phyloP scores from a whole-genome alignment of 2,329 filamentous ascomycete species.

The Tolypocladium cylindrosporum region DNA sequence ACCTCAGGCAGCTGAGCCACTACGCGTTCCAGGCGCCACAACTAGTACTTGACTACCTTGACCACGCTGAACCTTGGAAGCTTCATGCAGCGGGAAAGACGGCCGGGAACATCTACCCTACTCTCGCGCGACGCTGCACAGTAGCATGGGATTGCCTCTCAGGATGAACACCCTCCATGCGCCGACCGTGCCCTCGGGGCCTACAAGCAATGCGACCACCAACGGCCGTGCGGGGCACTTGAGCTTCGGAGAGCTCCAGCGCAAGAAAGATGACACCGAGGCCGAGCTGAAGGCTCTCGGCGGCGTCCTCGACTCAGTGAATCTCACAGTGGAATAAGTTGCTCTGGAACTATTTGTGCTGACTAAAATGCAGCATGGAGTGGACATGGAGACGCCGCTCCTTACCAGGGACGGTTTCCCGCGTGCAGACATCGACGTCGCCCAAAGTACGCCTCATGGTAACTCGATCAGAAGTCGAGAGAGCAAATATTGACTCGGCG shows the following conservation, averaged over 20 bases:
- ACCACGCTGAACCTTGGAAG: neutral
- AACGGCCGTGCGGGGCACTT: slow-evolving; percentile 56
- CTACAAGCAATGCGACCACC: slow-evolving; percentile 48
- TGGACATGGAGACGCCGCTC: slow-evolving; percentile 83
- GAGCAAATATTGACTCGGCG: slow-evolving; percentile 3
- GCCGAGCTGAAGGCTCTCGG: slow-evolving; percentile 77
- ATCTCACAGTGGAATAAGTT: slow-evolving; percentile 12
- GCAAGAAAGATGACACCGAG: slow-evolving; percentile 76
- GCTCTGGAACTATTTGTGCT: slow-evolving; percentile 5
- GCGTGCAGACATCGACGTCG: slow-evolving; percentile 85
- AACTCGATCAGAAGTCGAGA: neutral
- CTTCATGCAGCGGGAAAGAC: neutral
- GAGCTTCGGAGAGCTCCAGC: slow-evolving; percentile 70
- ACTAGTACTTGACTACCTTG: neutral
- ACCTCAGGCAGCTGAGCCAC: neutral
- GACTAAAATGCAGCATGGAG: slow-evolving; percentile 58
- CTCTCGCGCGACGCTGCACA: neutral
- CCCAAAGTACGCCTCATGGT: slow-evolving; percentile 58
- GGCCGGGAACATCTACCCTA: neutral
- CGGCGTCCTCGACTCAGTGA: slow-evolving; percentile 78
- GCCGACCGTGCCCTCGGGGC: slow-evolving; percentile 60
- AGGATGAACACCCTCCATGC: slow-evolving; percentile 48
- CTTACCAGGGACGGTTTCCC: slow-evolving; percentile 88
- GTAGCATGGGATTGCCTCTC: slow-evolving; percentile 8
- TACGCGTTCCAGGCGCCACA: neutral